Conservation (phyloP, 2,329 filamentous ascomycete genomes). For the Xylariaceae sp. region DNA sequence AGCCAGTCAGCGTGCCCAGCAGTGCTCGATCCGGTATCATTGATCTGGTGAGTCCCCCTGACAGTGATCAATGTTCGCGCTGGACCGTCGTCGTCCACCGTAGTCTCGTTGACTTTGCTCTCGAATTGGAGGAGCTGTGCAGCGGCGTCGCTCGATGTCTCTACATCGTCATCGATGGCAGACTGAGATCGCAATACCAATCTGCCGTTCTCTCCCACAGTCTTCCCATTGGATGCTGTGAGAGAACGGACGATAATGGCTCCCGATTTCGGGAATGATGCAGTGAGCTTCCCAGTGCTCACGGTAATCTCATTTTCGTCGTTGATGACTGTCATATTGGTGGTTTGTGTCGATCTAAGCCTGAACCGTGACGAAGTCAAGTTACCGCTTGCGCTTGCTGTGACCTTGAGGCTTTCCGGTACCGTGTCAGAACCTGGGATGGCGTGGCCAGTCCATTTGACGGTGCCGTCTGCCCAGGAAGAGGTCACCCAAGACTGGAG, state of each 20-base stretch:
- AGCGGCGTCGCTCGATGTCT: constrained; percentile 28
- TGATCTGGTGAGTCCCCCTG: constrained; percentile 32
- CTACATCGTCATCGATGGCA: constrained; percentile 37
- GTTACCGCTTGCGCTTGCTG: constrained; percentile 13
- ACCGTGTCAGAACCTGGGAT: constrained; percentile 38
- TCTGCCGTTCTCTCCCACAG: constrained; percentile 42
- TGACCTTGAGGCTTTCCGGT: constrained; percentile 40
- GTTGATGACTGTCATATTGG: constrained; percentile 13
- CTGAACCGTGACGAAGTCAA: constrained; percentile 1
- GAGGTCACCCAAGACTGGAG: constrained; percentile 54
- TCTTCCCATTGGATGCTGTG: constrained; percentile 35
- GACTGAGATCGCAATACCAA: constrained; percentile 51
- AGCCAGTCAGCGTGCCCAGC: constrained; percentile 43
- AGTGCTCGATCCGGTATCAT: constrained; percentile 8
- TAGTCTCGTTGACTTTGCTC: constrained; percentile 47
- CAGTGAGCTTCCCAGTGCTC: constrained; percentile 40
- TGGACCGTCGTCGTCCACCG: constrained; percentile 38
- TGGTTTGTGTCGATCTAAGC: not conserved
- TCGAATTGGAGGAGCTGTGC: constrained; percentile 42
- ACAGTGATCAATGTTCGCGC: constrained; percentile 45
- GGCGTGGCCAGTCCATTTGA: constrained; percentile 60
- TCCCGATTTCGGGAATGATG: constrained; percentile 39
- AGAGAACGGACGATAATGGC: constrained; percentile 35
- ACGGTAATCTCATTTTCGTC: constrained; percentile 30
- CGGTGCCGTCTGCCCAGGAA: constrained; percentile 56